Base-by-base conservation (phyloP, 495 filamentous ascomycete genomes). In the Penicillium bovifimosum region DNA sequence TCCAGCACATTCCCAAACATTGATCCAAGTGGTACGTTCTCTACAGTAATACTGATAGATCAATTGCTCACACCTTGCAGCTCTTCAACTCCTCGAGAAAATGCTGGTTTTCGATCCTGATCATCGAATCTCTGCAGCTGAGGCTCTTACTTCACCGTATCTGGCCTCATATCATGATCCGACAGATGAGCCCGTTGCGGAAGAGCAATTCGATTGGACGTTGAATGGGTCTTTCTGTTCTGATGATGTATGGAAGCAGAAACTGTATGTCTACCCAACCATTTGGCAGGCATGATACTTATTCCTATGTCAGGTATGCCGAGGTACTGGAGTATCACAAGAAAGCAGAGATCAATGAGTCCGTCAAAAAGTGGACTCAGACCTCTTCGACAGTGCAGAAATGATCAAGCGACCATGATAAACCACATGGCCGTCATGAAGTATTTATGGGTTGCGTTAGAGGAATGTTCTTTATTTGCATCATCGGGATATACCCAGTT, bases 101-200 rank as follows among this genome's bases (percentile, higher is more conserved):
- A 96, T 96, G 90, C 82, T 96, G 11, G 87, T 95, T 20, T 95
- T 95, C 63, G 90, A 95, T 64, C 90, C 90, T 6, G 82, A 82
- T 72, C 87, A 87, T 70, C 81, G 90, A 60, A 81, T 93, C 61
- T 83, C 81, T 46, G 90, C 90, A 6, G 77, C 81, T 54, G 79
- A 87, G 45, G 90, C 84, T 31, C 80, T 96, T 16, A 81, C 83
- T 29, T 86, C 95, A 64, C 86, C 86, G 44, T 96, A 96, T 65
- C 84, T 96, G 34, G 77, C 86, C 27, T 87, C 88, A n/a, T 96
- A 96, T 70, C 90, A 96, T 64, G 90, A 96, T 61, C 90, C 91
- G 11, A 88, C 84, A 6, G 90, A 96, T 64, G 90, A 96, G 70
- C 90, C 90, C 3, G 84, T 89, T 3, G 86, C 91, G 4, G 39